Evolutionary conservation across 805 yeast genomes (phyloP).

Genomic region (Brettanomyces naardenensis): DNA sequence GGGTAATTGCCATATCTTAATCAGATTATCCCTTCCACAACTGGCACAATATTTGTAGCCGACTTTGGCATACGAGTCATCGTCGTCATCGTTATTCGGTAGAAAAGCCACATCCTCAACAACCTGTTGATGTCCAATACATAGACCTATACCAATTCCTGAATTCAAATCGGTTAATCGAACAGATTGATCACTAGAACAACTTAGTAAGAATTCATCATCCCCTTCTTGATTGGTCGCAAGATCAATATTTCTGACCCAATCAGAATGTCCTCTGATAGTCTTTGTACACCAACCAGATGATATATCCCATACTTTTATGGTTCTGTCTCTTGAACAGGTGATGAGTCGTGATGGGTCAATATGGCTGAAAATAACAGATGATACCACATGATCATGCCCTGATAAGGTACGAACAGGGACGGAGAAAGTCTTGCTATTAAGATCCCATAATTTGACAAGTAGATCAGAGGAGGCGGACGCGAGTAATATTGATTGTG

Average conservation of each 20-base stretch:
- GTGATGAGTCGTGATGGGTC: constrained; percentile 45
- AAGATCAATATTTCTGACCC: constrained; percentile 68
- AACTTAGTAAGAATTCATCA: constrained; percentile 58
- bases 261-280: constrained; percentile 75
- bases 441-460: constrained; percentile 66
- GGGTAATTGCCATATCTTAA: constrained; percentile 75
- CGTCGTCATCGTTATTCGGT: constrained; percentile 29
- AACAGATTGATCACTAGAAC: constrained; percentile 72
- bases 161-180: constrained; percentile 57
- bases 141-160: constrained; percentile 59
- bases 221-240: constrained; percentile 12
- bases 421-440: constrained; percentile 10
- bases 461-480: constrained; percentile 44
- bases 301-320: constrained; percentile 58
- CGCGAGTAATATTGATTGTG: constrained; percentile 26
- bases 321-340: constrained; percentile 55
- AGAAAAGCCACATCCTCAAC: constrained; percentile 66
- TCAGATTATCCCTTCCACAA: constrained; percentile 69
- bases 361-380: constrained; percentile 42
- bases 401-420: constrained; percentile 62
- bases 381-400: constrained; percentile 81
- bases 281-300: constrained; percentile 62
- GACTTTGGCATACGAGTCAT: constrained; percentile 26
- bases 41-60: constrained; percentile 70
- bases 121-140: constrained; percentile 78